Evolutionary conservation across 441 rosid species (phyloP), one percentile per base, ranked within the genome.

Genomic region (Jatropha multifida): DNA sequence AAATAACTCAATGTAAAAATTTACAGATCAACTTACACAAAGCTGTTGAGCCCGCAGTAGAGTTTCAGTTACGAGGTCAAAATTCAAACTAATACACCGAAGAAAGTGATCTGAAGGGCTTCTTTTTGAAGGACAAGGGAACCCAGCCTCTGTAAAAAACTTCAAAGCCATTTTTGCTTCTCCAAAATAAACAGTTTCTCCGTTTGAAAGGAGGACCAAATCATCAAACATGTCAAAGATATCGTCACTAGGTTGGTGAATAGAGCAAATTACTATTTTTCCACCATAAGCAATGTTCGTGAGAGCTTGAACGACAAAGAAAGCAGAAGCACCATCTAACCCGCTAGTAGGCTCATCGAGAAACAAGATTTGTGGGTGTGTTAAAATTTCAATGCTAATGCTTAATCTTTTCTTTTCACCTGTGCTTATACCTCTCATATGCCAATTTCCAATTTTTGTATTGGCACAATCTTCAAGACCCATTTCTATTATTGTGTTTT

Each of bases 281-380:
- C 93, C 93, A 68, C 80, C 90, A 20, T 74, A 82, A 49, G 92
- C 89, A 13, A 96, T 78, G 68, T 68, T 89, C 62, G 85, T 85
- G 0, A 94, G 88, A 54, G 90, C 83, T 79, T 90, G 85, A 69
- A 88, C 80, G 41, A 91, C 94, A 23, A 90, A 96, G 83, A 92
- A 93, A 4, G 99, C 97, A 0, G 98, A 87, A 42, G 99, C 98
- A 76, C 97, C 90, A 77, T 94, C 97, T 2, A 96, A 84, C n/a
- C 98, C 98, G 44, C 90, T 87, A 2, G 99, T 96, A 26, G 98
- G 99, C 80, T 96, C 98, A 49, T 96, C 99, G 23, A 96, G 90
- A 74, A 91, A 91, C 83, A 96, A 71, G 37, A 96, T 82, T 48
- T 77, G 77, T 5, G 99, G 98, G 61, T 80, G 86, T 17, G 93